phyloP scores from a whole-genome alignment of 257 asterid species.

The Perilla frutescens region DNA sequence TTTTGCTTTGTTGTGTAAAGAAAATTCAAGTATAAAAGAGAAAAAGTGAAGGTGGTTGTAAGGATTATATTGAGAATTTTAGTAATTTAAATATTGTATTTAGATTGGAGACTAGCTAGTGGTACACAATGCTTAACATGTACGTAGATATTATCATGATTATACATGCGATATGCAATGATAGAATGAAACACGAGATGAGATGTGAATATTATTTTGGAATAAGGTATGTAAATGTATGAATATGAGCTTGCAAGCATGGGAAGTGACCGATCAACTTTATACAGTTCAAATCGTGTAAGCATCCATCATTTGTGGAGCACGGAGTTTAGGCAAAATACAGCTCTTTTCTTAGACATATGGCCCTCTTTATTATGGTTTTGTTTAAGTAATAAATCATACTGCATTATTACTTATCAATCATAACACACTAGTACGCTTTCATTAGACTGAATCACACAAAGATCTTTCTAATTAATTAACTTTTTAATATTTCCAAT shows the following conservation, averaged over 20 bases:
- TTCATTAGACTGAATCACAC: conserved; percentile 16
- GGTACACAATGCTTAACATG: too few relatives aligned
- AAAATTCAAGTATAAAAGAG: too few relatives aligned
- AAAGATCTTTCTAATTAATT: conserved; percentile 27
- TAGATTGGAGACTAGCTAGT: too few relatives aligned
- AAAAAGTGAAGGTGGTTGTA: too few relatives aligned
- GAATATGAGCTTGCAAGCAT: conserved; percentile 36
- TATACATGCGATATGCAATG: conserved; percentile 15
- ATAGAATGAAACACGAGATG: not conserved
- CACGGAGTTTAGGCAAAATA: conserved; percentile 40
- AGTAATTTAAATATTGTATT: too few relatives aligned
- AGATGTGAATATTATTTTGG: not conserved
- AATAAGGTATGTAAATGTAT: not conserved
- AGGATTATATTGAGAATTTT: too few relatives aligned
- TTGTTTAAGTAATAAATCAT: conserved; percentile 27
- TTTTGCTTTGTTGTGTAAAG: too few relatives aligned
- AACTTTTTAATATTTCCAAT: not conserved
- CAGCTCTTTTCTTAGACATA: conserved; percentile 41
- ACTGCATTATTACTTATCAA: conserved; percentile 36
- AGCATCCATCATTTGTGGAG: conserved; percentile 49
- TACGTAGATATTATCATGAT: too few relatives aligned
- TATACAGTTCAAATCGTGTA: conserved; percentile 40
- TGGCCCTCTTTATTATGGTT: conserved; percentile 29
- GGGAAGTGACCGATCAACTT: conserved; percentile 40
- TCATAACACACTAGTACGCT: conserved; percentile 37